Evolutionary conservation across 2,329 filamentous ascomycete species (phyloP).

Genomic region (Exophiala xenobiotica): DNA sequence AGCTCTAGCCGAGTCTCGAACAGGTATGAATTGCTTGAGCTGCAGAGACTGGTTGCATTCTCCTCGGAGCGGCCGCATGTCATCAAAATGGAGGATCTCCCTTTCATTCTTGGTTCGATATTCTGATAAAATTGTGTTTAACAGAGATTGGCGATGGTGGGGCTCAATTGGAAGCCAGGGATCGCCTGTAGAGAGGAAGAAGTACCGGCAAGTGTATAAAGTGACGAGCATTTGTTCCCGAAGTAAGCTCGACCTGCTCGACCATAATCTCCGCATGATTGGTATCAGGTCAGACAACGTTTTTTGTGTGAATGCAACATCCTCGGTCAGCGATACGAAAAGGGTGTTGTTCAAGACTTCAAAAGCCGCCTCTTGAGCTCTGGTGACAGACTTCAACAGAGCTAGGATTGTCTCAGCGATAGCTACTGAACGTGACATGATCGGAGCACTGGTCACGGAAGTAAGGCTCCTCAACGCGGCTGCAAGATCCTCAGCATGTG

Average conservation of each 20-base stretch:
- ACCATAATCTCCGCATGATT: conserved; percentile 73
- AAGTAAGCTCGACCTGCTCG: conserved; percentile 62
- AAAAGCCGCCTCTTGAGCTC: conserved; percentile 69
- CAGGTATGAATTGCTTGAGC: conserved; percentile 38
- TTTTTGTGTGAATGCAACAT: conserved; percentile 60
- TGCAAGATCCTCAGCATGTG: conserved; percentile 24
- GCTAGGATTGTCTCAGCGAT: conserved; percentile 22
- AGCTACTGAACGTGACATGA: conserved; percentile 20
- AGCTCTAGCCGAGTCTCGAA: conserved; percentile 37
- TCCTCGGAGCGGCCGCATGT: conserved; percentile 59
- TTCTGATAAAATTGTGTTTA: conserved; percentile 64
- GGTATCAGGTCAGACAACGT: conserved; percentile 65
- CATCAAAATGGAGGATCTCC: conserved; percentile 73
- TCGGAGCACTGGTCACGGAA: conserved; percentile 20
- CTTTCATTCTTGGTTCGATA: conserved; percentile 71
- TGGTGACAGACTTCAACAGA: conserved; percentile 14
- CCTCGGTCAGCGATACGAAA: conserved; percentile 65
- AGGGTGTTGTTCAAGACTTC: conserved; percentile 72
- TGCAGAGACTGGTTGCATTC: conserved; percentile 37
- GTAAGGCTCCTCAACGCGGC: conserved; percentile 24
- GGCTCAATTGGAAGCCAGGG: conserved; percentile 35
- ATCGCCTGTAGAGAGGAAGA: conserved; percentile 49
- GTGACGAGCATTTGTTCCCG: conserved; percentile 76
- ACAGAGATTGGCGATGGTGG: conserved; percentile 7
- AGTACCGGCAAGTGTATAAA: conserved; percentile 65